Percentiles rank a stretch among this genome's conserved stretches.
Evolutionary conservation across 2,329 filamentous ascomycete genomes (phyloP).

Genomic region (Helicocarpus griseus): DNA sequence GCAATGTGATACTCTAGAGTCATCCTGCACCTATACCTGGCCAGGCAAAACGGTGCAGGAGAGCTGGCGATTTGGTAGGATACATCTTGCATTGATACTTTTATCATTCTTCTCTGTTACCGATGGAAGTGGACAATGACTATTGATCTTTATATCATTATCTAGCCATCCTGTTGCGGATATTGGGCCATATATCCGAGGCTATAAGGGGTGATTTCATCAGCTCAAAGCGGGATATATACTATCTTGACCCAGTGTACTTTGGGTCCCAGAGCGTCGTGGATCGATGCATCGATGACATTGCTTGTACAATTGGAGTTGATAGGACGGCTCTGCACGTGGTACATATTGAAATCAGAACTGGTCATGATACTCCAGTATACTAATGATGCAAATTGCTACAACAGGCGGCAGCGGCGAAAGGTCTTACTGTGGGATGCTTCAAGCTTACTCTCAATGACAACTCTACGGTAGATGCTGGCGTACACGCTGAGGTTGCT

Average conservation of each 20-base stretch:
- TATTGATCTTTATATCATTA: background rate
- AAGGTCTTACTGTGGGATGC: constrained; percentile 34
- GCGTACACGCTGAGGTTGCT: constrained; percentile 22
- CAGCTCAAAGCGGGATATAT: constrained; percentile 56
- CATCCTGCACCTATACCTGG: constrained; percentile 37
- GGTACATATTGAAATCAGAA: constrained; percentile 28
- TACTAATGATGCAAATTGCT: background rate
- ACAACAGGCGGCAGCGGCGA: constrained; percentile 31
- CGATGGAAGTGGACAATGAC: background rate
- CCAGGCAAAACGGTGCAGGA: constrained; percentile 47
- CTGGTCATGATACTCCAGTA: background rate
- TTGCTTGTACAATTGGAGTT: constrained; percentile 51
- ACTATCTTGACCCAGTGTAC: constrained; percentile 51
- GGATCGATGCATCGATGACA: constrained; percentile 50
- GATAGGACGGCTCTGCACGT: constrained; percentile 47
- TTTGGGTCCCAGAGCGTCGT: constrained; percentile 50
- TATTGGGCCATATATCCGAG: constrained; percentile 47
- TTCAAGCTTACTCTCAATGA: constrained; percentile 20
- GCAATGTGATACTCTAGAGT: constrained; percentile 12
- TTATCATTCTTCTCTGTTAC: background rate
- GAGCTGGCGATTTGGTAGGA: constrained; percentile 48
- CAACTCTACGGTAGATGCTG: constrained; percentile 30
- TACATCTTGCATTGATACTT: background rate
- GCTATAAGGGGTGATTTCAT: constrained; percentile 39
- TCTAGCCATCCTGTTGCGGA: constrained; percentile 44